Evolutionary conservation across 257 asterid species (phyloP), one percentile per base, ranked within the genome.

Genomic region (Fraxinus excelsior): DNA sequence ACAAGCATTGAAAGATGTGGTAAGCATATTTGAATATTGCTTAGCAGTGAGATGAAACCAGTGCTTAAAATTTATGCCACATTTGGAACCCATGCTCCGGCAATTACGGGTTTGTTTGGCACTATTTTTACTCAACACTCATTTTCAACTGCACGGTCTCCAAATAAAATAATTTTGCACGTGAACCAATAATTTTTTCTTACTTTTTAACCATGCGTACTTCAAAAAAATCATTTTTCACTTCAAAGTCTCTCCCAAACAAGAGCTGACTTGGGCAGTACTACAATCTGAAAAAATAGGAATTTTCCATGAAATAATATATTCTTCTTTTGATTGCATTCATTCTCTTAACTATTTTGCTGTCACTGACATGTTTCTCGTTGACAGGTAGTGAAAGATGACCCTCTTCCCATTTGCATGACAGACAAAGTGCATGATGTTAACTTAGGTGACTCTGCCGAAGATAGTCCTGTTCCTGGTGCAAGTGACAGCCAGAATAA

Each of bases 351-450:
- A 53, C 7, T 56, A 19, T 56, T 19, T 56, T 56, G 25, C 26
- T 19, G 11, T n/a, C 65, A 14, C 51, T 40, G 64, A 23, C 73
- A 16, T 42, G 26, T 81, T 82, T 77, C 23, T 78, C 75, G 16
- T 75, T 71, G 37, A 69, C 96, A 96, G 99, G 93, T 90, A 56
- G 82, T 93, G 74, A 84, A 92, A 64, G 97, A 89, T 81, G 92
- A 90, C 81, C 81, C 91, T 29, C 86, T 87, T 80, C 96, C 96
- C 14, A 79, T 87, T 83, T 88, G 95, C 89, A 87, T 82, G 86
- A 86, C 96, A 25, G 97, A 92, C 82, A 89, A 86, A 76, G 99
- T 96, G 76, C 97, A 91, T 51, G 98, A 96, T 83, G 98, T 96
- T 72, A 90, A 90, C 80, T 86, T 96, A 83, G 86, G 92, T 5